Evolutionary conservation across 2,329 filamentous ascomycete species (phyloP).

Genomic region (Onygenales sp.): DNA sequence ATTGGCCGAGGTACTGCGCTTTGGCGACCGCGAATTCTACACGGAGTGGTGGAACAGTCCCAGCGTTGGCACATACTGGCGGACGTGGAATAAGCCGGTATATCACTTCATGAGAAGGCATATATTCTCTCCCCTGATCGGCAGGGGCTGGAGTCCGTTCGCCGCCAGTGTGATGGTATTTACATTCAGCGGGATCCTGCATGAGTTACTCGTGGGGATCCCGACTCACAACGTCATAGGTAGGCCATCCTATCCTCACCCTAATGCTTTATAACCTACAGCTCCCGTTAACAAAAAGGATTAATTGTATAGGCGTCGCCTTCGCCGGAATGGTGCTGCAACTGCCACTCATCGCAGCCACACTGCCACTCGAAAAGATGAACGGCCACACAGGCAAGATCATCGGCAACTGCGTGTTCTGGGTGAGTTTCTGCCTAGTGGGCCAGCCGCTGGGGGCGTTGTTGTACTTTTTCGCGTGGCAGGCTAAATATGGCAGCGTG

Average conservation of each 20-base stretch:
- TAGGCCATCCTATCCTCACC: slow-evolving; percentile 29
- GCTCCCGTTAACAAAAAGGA: not conserved
- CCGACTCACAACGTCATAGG: slow-evolving; percentile 90
- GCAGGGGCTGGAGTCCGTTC: slow-evolving; percentile 65
- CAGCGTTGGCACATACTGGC: slow-evolving; percentile 81
- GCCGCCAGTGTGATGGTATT: slow-evolving; percentile 76
- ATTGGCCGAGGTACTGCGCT: slow-evolving; percentile 77
- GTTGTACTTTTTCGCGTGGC: slow-evolving; percentile 97
- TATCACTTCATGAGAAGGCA: slow-evolving; percentile 95
- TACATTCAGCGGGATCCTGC: slow-evolving; percentile 74
- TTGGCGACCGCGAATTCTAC: slow-evolving; percentile 92
- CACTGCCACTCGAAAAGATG: slow-evolving; percentile 69
- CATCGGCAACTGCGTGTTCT: slow-evolving; percentile 88
- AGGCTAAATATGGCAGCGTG: slow-evolving; percentile 89
- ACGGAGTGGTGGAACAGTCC: slow-evolving; percentile 96
- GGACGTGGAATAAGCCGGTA: slow-evolving; percentile 95
- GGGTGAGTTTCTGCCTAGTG: slow-evolving; percentile 90
- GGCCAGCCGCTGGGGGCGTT: slow-evolving; percentile 88
- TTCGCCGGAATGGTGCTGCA: slow-evolving; percentile 93
- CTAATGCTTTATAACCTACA: not conserved
- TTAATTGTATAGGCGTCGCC: slow-evolving; percentile 57
- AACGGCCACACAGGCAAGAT: slow-evolving; percentile 65
- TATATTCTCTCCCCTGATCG: slow-evolving; percentile 79
- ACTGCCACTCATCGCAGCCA: slow-evolving; percentile 75
- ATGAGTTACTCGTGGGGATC: slow-evolving; percentile 86